phyloP scores from a whole-genome alignment of 331 rosid genomes.

The Pyracantha coccinea region DNA sequence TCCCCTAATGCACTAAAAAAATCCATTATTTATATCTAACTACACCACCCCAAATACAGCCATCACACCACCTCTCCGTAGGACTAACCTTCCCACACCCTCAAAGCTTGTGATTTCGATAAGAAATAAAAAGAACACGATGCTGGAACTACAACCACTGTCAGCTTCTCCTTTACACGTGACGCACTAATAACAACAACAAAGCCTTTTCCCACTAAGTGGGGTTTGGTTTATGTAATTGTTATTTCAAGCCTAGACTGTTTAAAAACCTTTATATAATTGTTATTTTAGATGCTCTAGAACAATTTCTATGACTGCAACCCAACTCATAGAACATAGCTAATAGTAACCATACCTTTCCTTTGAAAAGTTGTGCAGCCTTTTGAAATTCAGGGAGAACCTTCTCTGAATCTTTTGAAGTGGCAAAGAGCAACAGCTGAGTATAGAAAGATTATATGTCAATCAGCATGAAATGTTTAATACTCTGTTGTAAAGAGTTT shows the following conservation, averaged over 20 bases:
- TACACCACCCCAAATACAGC: not conserved
- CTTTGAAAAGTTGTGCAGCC: constrained; percentile 78
- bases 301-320: not conserved
- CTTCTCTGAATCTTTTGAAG: constrained; percentile 64
- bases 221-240: no score
- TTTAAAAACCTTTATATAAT: no score
- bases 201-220: no score
- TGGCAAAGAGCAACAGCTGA: constrained; percentile 72
- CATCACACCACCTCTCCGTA: not conserved
- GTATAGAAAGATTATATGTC: constrained; percentile 11
- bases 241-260: no score
- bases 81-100: not conserved
- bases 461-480: not conserved
- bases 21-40: not conserved
- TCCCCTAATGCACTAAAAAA: not conserved
- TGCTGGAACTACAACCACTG: no score
- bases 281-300: not conserved
- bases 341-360: constrained; percentile 53
- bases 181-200: no score
- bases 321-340: not conserved
- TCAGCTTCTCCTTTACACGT: no score
- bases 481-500: not conserved
- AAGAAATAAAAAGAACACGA: no score
- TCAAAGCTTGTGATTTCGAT: no score
- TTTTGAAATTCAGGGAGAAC: constrained; percentile 63